These are phyloP conservation scores for Arthrobotrys sinensis DNA, from an alignment of 2,329 filamentous ascomycete species.

Conservation along the genomic window DNA sequence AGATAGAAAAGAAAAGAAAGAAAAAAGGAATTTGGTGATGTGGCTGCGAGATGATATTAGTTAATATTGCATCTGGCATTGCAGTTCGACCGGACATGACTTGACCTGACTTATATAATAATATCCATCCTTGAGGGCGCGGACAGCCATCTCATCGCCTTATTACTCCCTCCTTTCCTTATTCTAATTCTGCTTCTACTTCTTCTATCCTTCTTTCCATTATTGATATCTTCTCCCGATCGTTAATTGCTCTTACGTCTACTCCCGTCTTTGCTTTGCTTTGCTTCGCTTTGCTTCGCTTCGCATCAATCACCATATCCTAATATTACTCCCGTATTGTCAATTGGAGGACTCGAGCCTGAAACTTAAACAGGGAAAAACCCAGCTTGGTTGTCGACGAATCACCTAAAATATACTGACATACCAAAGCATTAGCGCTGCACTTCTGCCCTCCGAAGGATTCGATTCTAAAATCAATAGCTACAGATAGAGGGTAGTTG, in stretches of 20 bases:
- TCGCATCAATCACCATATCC: no score
- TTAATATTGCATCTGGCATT: not conserved
- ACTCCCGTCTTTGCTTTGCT: no score
- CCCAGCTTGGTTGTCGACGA: not conserved
- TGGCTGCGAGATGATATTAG: constrained; percentile 11
- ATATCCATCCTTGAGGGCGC: constrained; percentile 23
- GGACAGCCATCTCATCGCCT: constrained; percentile 22
- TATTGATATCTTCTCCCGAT: not conserved
- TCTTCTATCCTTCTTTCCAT: not conserved
- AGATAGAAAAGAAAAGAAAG: not conserved
- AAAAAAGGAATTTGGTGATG: constrained; percentile 25
- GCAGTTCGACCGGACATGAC: not conserved
- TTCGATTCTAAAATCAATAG: no score
- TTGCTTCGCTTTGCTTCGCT: no score
- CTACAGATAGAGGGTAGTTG: no score
- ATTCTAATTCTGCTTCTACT: not conserved
- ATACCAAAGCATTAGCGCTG: no score
- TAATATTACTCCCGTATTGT: no score
- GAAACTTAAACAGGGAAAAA: not conserved
- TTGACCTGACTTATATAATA: not conserved
- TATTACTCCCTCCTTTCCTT: not conserved
- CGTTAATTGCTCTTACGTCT: not conserved
- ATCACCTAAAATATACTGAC: no score
- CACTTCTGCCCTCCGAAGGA: no score
- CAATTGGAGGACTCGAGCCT: not conserved